Base-by-base conservation (phyloP, 257 asterid genomes). In the Penstemon newberryi region DNA sequence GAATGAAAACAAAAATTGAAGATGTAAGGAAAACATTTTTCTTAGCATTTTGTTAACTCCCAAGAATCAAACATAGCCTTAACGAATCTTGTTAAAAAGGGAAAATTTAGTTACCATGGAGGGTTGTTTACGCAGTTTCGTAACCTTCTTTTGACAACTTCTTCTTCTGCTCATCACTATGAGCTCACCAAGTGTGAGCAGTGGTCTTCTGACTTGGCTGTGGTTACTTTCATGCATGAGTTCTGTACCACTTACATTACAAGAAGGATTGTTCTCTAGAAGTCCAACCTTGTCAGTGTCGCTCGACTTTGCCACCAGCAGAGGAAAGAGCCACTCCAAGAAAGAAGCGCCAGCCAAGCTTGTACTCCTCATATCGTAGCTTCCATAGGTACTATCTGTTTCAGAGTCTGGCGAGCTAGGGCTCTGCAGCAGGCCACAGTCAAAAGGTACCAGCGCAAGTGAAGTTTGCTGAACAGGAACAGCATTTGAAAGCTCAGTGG, bases 241-340 rank as follows among this genome's bases (percentile, higher is more conserved):
- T 49, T 82, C 87, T 25, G 56, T 54, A 25, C 15, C 71, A 8
- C 63, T 71, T 60, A 36, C 46, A 70, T 72, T 56, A 46, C 54
- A 79, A 51, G 81, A 54, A 73, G 69, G 36, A 42, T 71, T 74
- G 42, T 53, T 77, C 36, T 74, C 84, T 61, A 61, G 19, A 73
- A 50, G 42, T 40, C 68, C 80, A 44, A n/a, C 77, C 64, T 69
- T 78, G 71, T 80, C 77, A 3, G 51, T 61, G 41, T 49, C 49
- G 53, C 66, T 74, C 41, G 85, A 75, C 40, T 66, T 75, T 46
- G 84, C 80, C 44, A 82, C 82, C 49, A 90, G 72, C 33, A 83
- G 71, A 63, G 97, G 97, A 68, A 88, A 90, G 38, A 90, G 90
- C 90, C 91, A 78, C 86, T 88, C 95, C 89, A 90, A 74, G 88